A percentile compares a stretch with the other conserved stretches of the same genome.
Evolutionary conservation across 306 rosid genomes (phyloP).

Genomic region (Boehmeria nivea): DNA sequence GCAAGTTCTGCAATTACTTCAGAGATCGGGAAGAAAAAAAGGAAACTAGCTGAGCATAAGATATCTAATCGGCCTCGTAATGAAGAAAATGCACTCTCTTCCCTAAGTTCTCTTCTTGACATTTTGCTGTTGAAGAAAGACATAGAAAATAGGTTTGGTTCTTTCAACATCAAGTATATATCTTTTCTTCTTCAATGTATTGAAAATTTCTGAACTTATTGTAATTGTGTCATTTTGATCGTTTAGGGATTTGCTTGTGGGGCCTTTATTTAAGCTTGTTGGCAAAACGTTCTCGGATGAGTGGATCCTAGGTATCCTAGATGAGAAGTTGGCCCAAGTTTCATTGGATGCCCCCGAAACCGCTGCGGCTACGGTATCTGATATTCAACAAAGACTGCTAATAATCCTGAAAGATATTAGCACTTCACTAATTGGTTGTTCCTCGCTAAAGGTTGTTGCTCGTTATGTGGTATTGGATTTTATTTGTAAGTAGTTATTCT

Average conservation of each 20-base stretch:
- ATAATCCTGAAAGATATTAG: slow-evolving; percentile 70
- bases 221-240: slow-evolving; percentile 23
- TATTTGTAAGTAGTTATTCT: background rate
- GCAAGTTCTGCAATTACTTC: slow-evolving; percentile 26
- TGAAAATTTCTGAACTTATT: background rate
- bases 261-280: slow-evolving; percentile 61
- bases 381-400: slow-evolving; percentile 71
- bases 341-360: slow-evolving; percentile 31
- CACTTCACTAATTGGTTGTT: slow-evolving; percentile 36
- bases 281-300: slow-evolving; percentile 45
- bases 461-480: slow-evolving; percentile 1
- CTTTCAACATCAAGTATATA: background rate
- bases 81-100: slow-evolving; percentile 37
- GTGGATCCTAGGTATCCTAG: slow-evolving; percentile 36
- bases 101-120: slow-evolving; percentile 71
- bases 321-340: slow-evolving; percentile 25
- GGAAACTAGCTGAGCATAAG: slow-evolving; percentile 35
- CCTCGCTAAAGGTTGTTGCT: slow-evolving; percentile 31
- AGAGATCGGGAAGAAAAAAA: slow-evolving; percentile 42
- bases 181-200: background rate
- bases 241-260: slow-evolving; percentile 62
- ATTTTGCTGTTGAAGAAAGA: slow-evolving; percentile 75
- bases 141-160: slow-evolving; percentile 53
- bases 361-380: slow-evolving; percentile 23
- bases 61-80: slow-evolving; percentile 30